Evolutionary conservation across 73 alveolate species (phyloP).

Genomic region (Symbiodinium natans): DNA sequence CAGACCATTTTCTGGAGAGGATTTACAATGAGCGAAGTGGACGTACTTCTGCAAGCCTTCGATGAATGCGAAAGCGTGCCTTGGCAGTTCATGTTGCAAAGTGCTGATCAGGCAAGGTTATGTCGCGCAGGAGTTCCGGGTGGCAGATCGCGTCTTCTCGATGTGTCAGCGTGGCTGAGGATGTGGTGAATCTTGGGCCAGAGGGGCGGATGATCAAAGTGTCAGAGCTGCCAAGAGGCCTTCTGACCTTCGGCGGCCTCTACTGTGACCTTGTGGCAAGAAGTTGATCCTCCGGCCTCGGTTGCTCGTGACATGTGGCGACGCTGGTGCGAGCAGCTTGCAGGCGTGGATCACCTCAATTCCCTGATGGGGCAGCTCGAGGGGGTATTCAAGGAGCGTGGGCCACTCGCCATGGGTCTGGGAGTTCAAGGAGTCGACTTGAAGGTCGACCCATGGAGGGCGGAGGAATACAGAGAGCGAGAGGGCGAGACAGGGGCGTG

Average conservation of each 20-base stretch:
- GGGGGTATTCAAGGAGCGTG: background rate
- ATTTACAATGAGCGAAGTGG: constrained; percentile 37
- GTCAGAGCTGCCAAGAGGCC: constrained; percentile 38
- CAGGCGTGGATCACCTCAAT: constrained; percentile 30
- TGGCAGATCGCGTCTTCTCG: too few species aligned
- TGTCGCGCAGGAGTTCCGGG: too few species aligned
- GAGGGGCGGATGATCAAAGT: constrained; percentile 62
- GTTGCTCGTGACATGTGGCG: too few species aligned
- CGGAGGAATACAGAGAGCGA: too few species aligned
- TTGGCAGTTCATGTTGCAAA: too few species aligned
- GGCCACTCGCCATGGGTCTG: background rate
- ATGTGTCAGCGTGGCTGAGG: background rate
- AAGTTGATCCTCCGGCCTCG: too few species aligned
- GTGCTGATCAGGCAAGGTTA: too few species aligned
- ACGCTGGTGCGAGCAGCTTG: background rate
- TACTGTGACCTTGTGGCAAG: constrained; percentile 27
- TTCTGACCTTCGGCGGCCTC: constrained; percentile 80
- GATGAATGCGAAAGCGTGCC: constrained; percentile 71
- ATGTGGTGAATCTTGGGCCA: constrained; percentile 73
- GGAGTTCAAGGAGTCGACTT: too few species aligned
- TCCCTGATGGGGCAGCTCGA: constrained; percentile 22
- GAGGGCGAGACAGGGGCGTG: too few species aligned
- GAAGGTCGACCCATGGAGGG: too few species aligned
- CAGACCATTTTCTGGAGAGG: constrained; percentile 15
- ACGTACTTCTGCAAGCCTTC: constrained; percentile 19